phyloP scores from a whole-genome alignment of 345 rosid genomes.

The Eucalyptus microcorys region DNA sequence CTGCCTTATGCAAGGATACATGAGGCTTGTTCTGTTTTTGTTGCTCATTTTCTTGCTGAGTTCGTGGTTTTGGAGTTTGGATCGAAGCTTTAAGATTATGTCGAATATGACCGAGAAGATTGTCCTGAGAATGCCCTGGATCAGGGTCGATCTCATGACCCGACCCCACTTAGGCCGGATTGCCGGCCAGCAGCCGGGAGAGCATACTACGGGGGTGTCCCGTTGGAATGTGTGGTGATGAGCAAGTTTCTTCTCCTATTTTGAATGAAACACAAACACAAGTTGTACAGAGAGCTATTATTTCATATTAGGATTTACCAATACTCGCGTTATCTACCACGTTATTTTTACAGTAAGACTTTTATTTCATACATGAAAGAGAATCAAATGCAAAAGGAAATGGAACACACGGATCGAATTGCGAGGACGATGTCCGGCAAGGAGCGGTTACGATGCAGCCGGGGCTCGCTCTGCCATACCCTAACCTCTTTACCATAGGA shows the following conservation, averaged over 20 bases:
- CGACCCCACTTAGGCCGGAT: not conserved
- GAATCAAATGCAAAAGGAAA: not conserved
- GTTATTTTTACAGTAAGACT: not conserved
- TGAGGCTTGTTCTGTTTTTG: not conserved
- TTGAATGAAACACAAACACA: not conserved
- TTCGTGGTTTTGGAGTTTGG: not conserved
- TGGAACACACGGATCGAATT: not conserved
- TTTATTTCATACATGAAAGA: not conserved
- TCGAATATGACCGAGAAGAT: not conserved
- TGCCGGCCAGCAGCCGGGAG: not conserved
- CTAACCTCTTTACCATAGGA: not conserved
- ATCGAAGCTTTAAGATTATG: not conserved
- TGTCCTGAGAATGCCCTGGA: not conserved
- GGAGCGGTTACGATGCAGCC: not conserved
- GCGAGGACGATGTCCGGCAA: not conserved
- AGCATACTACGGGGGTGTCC: not conserved
- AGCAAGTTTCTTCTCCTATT: not conserved
- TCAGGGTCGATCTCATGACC: not conserved
- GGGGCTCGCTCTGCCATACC: not conserved
- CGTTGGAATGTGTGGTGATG: rapidly evolving
- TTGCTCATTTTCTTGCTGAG: not conserved
- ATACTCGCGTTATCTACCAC: not conserved
- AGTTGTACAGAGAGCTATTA: not conserved
- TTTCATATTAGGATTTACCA: not conserved
- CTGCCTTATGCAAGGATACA: not conserved